Evolutionary conservation across 2,329 filamentous ascomycete genomes (phyloP).

Genomic region (Ascochyta pisi): DNA sequence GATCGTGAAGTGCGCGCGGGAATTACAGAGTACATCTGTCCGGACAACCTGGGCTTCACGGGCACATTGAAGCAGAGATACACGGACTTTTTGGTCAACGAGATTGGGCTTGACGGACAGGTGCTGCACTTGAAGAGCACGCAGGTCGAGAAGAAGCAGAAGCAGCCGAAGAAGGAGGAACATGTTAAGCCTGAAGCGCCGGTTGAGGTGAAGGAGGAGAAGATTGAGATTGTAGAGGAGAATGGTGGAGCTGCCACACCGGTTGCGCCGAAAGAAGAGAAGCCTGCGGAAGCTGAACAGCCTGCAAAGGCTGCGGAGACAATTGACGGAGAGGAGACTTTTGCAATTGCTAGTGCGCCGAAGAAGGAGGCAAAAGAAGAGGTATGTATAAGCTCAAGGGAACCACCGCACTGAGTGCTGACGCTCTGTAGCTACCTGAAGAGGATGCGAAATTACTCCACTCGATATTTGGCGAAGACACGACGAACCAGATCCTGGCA

Average conservation of each 20-base stretch:
- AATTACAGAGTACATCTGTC: constrained; percentile 69
- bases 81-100: constrained; percentile 91
- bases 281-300: constrained; percentile 30
- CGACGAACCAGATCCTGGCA: constrained; percentile 58
- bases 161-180: constrained; percentile 25
- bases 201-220: constrained; percentile 17
- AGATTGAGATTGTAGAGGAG: constrained; percentile 30
- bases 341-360: constrained; percentile 23
- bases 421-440: constrained; percentile 41
- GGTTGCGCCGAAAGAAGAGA: constrained; percentile 17
- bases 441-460: constrained; percentile 49
- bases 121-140: constrained; percentile 74
- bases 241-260: constrained; percentile 24
- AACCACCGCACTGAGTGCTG: background rate
- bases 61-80: constrained; percentile 77
- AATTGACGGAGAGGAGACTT: constrained; percentile 30
- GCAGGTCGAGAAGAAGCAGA: constrained; percentile 29
- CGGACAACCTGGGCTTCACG: constrained; percentile 64
- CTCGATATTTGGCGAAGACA: constrained; percentile 60
- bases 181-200: constrained; percentile 11
- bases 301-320: background rate
- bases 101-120: constrained; percentile 77
- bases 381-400: constrained; percentile 4
- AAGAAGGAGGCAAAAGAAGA: constrained; percentile 22
- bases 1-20: constrained; percentile 59